phyloP scores from a whole-genome alignment of 768 basidiomycete genomes.

The Collybia sordida region DNA sequence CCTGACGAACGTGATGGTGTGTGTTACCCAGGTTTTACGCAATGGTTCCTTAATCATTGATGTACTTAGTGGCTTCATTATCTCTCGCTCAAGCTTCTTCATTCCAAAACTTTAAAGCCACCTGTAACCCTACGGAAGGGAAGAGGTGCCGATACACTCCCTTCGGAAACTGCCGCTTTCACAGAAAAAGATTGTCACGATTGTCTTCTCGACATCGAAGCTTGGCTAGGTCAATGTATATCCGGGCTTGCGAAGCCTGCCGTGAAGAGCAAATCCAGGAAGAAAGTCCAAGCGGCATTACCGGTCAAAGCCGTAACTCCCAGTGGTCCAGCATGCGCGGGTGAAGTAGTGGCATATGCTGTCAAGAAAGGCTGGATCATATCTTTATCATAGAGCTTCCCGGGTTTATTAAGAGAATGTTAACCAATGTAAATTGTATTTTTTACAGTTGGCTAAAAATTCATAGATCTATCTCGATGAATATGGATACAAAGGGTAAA shows the following conservation, averaged over 20 bases:
- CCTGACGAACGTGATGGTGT: constrained; percentile 87
- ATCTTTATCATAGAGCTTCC: constrained; percentile 10
- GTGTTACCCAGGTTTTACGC: constrained; percentile 16
- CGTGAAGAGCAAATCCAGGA: constrained; percentile 34
- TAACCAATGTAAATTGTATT: too few species aligned
- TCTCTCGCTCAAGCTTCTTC: constrained; percentile 68
- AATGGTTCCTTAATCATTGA: constrained; percentile 7
- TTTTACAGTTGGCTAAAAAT: too few species aligned
- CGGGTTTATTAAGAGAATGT: too few species aligned
- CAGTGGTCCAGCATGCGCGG: constrained; percentile 45
- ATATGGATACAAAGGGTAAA: not conserved
- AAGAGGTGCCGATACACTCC: constrained; percentile 23
- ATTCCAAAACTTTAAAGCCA: constrained; percentile 63
- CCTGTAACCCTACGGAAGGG: constrained; percentile 43
- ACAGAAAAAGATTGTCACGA: constrained; percentile 70
- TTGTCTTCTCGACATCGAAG: constrained; percentile 66
- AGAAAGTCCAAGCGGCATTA: constrained; percentile 21
- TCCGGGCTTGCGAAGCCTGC: constrained; percentile 29
- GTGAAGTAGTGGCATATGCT: constrained; percentile 63
- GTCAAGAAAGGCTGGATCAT: constrained; percentile 62
- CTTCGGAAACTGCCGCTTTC: constrained; percentile 33
- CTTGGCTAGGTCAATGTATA: constrained; percentile 50
- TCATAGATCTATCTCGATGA: not conserved
- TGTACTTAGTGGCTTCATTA: constrained; percentile 86
- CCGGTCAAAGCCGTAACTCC: constrained; percentile 16